These are phyloP conservation scores for Puccinellia tenuiflora DNA, from an alignment of 176 grass and related monocot species.

Conservation along the genomic window DNA sequence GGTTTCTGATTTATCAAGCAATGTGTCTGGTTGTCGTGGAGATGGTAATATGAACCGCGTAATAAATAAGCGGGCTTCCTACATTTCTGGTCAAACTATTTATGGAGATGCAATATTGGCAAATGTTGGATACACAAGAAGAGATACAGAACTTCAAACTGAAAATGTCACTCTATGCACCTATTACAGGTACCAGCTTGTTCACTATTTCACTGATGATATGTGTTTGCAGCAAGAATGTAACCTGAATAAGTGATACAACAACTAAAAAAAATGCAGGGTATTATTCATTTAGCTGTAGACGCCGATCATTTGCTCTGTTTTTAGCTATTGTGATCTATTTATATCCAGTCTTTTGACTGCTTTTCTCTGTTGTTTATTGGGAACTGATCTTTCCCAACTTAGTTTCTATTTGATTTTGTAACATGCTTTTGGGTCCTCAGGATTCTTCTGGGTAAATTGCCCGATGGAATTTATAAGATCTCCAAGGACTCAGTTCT, in stretches of 20 bases:
- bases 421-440: slow-evolving; percentile 33
- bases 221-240: neutral
- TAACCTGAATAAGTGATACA: neutral
- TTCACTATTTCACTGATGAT: slow-evolving; percentile 27
- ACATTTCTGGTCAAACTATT: slow-evolving; percentile 85
- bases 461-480: slow-evolving; percentile 79
- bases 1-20: slow-evolving; percentile 38
- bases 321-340: neutral
- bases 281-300: slow-evolving; percentile 21
- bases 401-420: slow-evolving; percentile 24
- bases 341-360: neutral
- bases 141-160: slow-evolving; percentile 54
- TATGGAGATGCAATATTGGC: slow-evolving; percentile 87
- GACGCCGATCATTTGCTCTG: neutral
- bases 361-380: slow-evolving; percentile 6
- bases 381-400: neutral
- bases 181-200: slow-evolving; percentile 65
- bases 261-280: neutral
- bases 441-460: slow-evolving; percentile 74
- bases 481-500: slow-evolving; percentile 75
- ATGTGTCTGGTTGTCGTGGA: slow-evolving; percentile 12
- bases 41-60: slow-evolving; percentile 21
- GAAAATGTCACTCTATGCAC: slow-evolving; percentile 69
- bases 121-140: slow-evolving; percentile 83
- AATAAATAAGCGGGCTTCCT: slow-evolving; percentile 75